phyloP scores from a whole-genome alignment of 2,329 filamentous ascomycete genomes.

The Fusarium ramigenum region DNA sequence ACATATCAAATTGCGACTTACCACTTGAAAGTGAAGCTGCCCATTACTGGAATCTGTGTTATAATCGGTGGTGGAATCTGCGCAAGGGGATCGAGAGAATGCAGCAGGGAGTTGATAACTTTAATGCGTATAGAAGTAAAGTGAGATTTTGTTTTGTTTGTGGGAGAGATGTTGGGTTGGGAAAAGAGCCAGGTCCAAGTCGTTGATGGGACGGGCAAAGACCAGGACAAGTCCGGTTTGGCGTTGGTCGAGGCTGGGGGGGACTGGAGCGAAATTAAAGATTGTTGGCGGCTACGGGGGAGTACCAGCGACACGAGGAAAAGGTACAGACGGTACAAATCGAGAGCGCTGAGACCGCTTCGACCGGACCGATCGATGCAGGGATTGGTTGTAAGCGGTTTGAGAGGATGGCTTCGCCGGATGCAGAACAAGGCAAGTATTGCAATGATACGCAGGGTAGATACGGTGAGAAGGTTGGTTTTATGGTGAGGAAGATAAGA shows the following conservation, averaged over 20 bases:
- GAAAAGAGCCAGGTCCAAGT: conserved; percentile 32
- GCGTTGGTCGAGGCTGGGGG: conserved; percentile 39
- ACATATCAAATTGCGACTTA: conserved; percentile 52
- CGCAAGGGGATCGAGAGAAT: conserved; percentile 16
- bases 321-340: conserved; percentile 29
- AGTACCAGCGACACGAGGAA: conserved; percentile 26
- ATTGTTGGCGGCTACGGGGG: conserved; percentile 38
- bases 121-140: conserved; percentile 28
- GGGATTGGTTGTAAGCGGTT: conserved; percentile 32
- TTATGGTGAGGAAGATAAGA: conserved; percentile 31
- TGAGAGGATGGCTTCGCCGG: conserved; percentile 31
- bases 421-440: conserved; percentile 26
- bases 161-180: conserved; percentile 37
- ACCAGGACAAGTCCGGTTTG: conserved; percentile 39
- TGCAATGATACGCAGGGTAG: conserved; percentile 20
- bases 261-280: conserved; percentile 42
- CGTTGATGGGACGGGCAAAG: conserved; percentile 27
- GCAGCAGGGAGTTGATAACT: conserved; percentile 21
- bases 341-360: conserved; percentile 24
- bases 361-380: conserved; percentile 30
- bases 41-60: conserved; percentile 58
- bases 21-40: conserved; percentile 77
- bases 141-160: conserved; percentile 35
- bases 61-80: conserved; percentile 24
- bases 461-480: conserved; percentile 25